Evolutionary conservation across 129 eudicot species (phyloP).

Genomic region (Pseudognaphalium luteoalbum): DNA sequence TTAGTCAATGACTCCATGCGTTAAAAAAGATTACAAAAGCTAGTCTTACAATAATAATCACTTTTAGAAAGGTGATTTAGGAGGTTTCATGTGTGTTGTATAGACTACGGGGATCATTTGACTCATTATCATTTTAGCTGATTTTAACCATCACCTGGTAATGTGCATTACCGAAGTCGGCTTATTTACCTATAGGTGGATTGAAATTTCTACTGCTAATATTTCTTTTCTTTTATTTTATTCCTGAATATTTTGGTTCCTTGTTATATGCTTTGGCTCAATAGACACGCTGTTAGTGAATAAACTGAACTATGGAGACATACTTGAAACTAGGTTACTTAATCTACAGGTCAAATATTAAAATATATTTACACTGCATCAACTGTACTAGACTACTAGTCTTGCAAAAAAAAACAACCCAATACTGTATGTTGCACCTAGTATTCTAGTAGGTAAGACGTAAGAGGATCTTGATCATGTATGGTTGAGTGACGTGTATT

Average conservation of each 20-base stretch:
- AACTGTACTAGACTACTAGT: background rate
- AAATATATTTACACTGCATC: background rate
- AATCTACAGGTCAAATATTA: background rate
- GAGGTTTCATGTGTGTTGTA: background rate
- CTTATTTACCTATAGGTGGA: background rate
- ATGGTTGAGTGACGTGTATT: background rate
- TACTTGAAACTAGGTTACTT: background rate
- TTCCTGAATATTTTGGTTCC: background rate
- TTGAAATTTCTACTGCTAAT: background rate
- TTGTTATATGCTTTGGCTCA: background rate
- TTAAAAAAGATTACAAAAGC: background rate
- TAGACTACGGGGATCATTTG: background rate
- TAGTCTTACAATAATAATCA: background rate
- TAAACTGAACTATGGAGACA: background rate
- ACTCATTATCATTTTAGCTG: background rate
- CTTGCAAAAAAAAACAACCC: background rate
- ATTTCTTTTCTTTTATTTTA: too few species aligned
- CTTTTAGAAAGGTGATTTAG: background rate
- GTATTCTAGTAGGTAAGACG: background rate
- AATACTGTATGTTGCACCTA: background rate
- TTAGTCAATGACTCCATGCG: background rate
- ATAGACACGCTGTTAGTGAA: background rate
- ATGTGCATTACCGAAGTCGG: background rate
- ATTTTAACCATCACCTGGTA: background rate
- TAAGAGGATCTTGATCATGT: slow-evolving; percentile 1